Evolutionary conservation across 1,139 yeast genomes (phyloP), one percentile per base, ranked within the genome.

Genomic region (Blastobotrys capitulatus): DNA sequence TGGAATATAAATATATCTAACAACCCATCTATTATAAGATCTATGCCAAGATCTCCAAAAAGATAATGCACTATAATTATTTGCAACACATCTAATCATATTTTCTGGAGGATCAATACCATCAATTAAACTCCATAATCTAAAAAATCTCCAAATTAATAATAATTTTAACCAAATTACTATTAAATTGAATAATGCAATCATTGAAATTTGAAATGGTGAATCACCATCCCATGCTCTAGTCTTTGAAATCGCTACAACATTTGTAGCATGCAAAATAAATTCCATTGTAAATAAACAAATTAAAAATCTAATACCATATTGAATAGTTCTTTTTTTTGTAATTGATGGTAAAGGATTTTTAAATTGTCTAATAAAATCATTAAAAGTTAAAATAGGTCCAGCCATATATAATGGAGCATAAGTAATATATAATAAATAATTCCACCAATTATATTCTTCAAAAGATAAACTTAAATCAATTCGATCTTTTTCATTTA

Each of bases 1-100:
- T 1, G 97, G 97, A 19, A 90, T 76, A 61, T 92, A 92, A 42
- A 92, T 77, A 55, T 77, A 76, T 29, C 96, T 75, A 16, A 86
- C 76, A 39, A 87, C 84, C 95, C 97, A 94, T 57, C 86, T 78
- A 68, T 92, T 90, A 70, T 74, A 94, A 38, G 95, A 85, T 59
- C 97, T 77, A 66, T 94, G 99, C 99, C 99, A 94, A 1, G 97
- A 95, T 62, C 98, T 78, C 99, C 99, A 94, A 66, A 94, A 94
- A 10, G 95, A 89, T 54, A 87, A 68, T 0, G 97, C 94, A 25
- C 95, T 85, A 65, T 84, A 92, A 67, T 92, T 94, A 67, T 94
- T 88, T 65, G 88, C 86, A 80, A 94, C 88, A 64, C 98, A 90
- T 51, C 99, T 75, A 51, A 94, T 82, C 98, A 94, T 94, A 62